These are phyloP conservation scores for Hypoxylon subgilvum DNA, from an alignment of 495 filamentous ascomycete species.

Conservation along the genomic window DNA sequence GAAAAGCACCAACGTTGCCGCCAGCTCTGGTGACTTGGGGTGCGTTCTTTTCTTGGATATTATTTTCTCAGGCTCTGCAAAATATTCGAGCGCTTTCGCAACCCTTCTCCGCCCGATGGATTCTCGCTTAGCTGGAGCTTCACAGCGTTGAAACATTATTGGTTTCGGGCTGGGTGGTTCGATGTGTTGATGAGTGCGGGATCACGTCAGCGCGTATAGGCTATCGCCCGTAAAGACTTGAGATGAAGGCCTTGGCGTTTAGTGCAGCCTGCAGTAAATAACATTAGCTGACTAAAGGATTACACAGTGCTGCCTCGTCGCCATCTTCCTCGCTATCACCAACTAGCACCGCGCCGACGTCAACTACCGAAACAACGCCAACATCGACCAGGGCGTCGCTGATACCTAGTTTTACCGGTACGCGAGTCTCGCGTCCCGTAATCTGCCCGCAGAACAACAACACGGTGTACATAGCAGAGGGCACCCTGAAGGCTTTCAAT, in stretches of 20 bases:
- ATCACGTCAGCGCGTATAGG: constrained; percentile 19
- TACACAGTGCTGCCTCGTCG: constrained; percentile 1
- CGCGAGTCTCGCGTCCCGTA: constrained; percentile 8
- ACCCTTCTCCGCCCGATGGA: too few species aligned
- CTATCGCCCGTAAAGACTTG: neutral
- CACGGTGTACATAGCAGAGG: constrained; percentile 39
- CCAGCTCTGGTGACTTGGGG: constrained; percentile 1
- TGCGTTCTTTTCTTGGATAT: constrained; percentile 6
- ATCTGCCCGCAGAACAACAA: constrained; percentile 44
- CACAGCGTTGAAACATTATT: too few species aligned
- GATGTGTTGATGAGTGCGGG: too few species aligned
- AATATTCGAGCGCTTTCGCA: too few species aligned
- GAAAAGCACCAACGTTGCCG: neutral
- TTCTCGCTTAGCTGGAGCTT: too few species aligned
- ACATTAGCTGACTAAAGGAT: constrained; percentile 1
- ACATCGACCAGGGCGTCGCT: constrained; percentile 14
- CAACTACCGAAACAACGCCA: constrained; percentile 1
- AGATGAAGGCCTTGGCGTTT: neutral
- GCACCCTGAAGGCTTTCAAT: constrained; percentile 28
- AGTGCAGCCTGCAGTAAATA: neutral
- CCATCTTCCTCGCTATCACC: constrained; percentile 1
- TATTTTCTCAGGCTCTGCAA: neutral
- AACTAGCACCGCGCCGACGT: constrained; percentile 8
- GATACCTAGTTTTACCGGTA: constrained; percentile 26
- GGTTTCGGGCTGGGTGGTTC: too few species aligned